These are phyloP conservation scores for Allium sativum DNA, from an alignment of 106 monocot genomes.

Conservation along the genomic window DNA sequence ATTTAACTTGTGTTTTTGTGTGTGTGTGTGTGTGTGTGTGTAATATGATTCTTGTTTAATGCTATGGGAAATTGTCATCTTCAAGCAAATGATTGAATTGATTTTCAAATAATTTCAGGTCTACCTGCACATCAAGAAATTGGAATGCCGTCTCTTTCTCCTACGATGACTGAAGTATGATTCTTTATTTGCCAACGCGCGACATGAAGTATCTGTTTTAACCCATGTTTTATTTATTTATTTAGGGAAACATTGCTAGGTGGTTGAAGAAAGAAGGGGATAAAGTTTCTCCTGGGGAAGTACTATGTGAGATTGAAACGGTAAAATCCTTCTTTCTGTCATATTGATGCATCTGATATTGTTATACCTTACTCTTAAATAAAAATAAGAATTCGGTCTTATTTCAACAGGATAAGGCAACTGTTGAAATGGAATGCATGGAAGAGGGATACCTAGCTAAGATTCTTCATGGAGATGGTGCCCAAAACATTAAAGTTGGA, in stretches of 20 bases:
- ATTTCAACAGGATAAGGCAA: slow-evolving; percentile 79
- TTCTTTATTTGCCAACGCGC: no score
- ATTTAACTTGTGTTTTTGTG: no score
- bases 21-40: no score
- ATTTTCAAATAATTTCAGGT: slow-evolving; percentile 26
- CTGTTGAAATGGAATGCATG: slow-evolving; percentile 99
- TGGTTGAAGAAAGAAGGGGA: slow-evolving; percentile 99
- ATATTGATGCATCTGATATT: no score
- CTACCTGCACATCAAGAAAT: slow-evolving; percentile 84
- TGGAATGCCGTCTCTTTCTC: slow-evolving; percentile 99
- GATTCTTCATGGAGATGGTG: slow-evolving; percentile 84
- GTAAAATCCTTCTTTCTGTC: slow-evolving; percentile 22
- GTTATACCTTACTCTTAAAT: no score
- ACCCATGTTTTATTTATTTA: no score
- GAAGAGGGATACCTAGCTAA: slow-evolving; percentile 97
- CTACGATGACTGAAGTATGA: slow-evolving; percentile 97
- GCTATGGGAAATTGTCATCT: no score
- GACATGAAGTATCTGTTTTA: no score
- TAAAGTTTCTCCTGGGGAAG: slow-evolving; percentile 92
- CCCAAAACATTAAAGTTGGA: slow-evolving; percentile 90
- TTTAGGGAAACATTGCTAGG: slow-evolving; percentile 86
- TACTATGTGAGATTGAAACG: slow-evolving; percentile 97
- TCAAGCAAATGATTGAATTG: no score
- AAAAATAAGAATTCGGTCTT: no score
- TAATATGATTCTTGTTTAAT: no score